A percentile compares a stretch with the other conserved stretches of the same genome.
Evolutionary conservation across 2,329 filamentous ascomycete genomes (phyloP).

Genomic region (Endoconidiophora polonica): DNA sequence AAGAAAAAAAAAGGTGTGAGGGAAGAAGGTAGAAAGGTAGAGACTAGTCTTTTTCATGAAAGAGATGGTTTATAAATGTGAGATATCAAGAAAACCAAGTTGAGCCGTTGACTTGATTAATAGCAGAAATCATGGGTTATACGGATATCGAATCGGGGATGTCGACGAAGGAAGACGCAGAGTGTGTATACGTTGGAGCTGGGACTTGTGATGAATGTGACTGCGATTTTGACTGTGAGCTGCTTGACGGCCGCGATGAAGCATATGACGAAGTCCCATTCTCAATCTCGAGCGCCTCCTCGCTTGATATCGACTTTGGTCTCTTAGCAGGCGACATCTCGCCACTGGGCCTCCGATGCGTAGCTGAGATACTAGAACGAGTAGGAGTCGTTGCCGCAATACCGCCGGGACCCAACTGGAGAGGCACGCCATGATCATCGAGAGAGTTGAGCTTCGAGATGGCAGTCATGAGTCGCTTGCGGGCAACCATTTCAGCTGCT

Average conservation of each 20-base stretch:
- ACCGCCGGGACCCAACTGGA: background rate
- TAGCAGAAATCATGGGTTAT: too few relatives aligned
- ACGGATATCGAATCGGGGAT: too few relatives aligned
- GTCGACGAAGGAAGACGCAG: background rate
- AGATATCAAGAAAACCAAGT: too few relatives aligned
- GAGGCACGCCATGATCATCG: conserved; percentile 6
- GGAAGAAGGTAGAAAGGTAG: background rate
- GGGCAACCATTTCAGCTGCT: conserved; percentile 33
- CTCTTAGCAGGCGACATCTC: conserved; percentile 31
- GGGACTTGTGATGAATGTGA: background rate
- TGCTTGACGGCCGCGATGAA: background rate
- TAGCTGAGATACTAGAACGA: background rate
- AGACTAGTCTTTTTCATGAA: too few relatives aligned
- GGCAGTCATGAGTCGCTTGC: conserved; percentile 32
- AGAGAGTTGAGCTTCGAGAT: conserved; percentile 28
- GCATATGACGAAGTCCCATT: background rate
- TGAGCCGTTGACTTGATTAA: too few relatives aligned
- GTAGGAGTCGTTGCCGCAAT: background rate
- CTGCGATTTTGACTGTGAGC: background rate
- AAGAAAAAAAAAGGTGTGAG: background rate
- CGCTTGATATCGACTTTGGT: conserved; percentile 19
- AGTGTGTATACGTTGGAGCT: too few relatives aligned
- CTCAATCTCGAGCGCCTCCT: background rate
- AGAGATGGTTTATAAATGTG: too few relatives aligned
- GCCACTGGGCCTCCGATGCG: conserved; percentile 21